A percentile compares a stretch with the other conserved stretches of the same genome.
phyloP scores from a whole-genome alignment of 2,329 filamentous ascomycete genomes.

The Colletotrichum sp. region DNA sequence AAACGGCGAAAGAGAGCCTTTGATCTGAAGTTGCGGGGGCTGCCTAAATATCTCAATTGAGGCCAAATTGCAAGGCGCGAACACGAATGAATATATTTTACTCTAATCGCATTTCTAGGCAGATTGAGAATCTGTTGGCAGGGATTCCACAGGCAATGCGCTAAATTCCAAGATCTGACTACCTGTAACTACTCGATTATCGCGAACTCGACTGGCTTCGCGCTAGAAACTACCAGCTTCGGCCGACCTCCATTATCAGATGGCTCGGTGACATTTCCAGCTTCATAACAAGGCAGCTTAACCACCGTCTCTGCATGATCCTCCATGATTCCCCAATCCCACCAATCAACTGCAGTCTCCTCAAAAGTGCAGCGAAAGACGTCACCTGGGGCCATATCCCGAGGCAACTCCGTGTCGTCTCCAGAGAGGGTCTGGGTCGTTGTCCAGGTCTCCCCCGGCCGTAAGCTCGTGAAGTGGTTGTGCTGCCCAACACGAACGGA shows the following conservation, averaged over 20 bases:
- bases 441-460: not conserved
- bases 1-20: not conserved
- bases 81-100: not conserved
- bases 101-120: not conserved
- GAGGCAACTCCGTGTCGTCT: not conserved
- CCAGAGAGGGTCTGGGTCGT: not conserved
- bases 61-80: not conserved
- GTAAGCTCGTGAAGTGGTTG: not conserved
- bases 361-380: not conserved
- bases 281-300: not conserved
- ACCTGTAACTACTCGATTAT: not conserved
- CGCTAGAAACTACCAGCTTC: not conserved
- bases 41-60: not conserved
- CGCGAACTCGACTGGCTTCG: not conserved
- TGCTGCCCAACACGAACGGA: not conserved
- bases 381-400: not conserved
- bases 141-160: not conserved
- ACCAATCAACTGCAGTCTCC: not conserved
- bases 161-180: not conserved
- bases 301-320: not conserved
- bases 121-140: not conserved
- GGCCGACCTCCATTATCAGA: not conserved
- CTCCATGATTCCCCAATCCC: not conserved
- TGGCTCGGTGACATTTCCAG: not conserved
- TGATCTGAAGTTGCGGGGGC: not conserved